Evolutionary conservation across 2,329 filamentous ascomycete species (phyloP).

Genomic region (Apiospora sp.): DNA sequence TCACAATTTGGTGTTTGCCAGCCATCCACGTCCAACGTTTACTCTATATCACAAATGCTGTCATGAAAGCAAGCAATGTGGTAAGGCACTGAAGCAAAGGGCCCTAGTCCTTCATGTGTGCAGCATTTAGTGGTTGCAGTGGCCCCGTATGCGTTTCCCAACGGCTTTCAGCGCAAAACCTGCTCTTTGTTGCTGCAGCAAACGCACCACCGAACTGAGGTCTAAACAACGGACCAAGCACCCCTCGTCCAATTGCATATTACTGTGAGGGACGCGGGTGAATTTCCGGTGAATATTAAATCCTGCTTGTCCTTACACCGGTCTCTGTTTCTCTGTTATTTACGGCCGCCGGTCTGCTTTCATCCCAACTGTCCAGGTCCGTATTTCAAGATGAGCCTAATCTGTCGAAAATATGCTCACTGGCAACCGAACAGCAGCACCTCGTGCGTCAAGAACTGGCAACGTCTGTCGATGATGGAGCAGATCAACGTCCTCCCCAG

Average conservation of each 20-base stretch:
- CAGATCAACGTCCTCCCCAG: neutral
- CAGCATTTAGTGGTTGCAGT: neutral
- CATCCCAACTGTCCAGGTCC: neutral
- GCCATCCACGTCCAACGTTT: neutral
- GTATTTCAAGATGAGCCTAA: neutral
- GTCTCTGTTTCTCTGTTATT: neutral
- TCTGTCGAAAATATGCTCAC: neutral
- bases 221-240: neutral
- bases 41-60: neutral
- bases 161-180: neutral
- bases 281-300: neutral
- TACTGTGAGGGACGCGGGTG: neutral
- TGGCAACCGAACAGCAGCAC: neutral
- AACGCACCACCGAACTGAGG: neutral
- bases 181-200: neutral
- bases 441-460: neutral
- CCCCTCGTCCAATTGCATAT: neutral
- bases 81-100: neutral
- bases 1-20: neutral
- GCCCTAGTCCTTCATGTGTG: neutral
- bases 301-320: neutral
- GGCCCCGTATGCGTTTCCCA: neutral
- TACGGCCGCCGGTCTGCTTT: neutral
- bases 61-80: neutral
- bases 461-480: neutral